These are phyloP conservation scores for Pseudozyma sp. DNA, from an alignment of 1,284 basidiomycete genomes.

Conservation along the genomic window DNA sequence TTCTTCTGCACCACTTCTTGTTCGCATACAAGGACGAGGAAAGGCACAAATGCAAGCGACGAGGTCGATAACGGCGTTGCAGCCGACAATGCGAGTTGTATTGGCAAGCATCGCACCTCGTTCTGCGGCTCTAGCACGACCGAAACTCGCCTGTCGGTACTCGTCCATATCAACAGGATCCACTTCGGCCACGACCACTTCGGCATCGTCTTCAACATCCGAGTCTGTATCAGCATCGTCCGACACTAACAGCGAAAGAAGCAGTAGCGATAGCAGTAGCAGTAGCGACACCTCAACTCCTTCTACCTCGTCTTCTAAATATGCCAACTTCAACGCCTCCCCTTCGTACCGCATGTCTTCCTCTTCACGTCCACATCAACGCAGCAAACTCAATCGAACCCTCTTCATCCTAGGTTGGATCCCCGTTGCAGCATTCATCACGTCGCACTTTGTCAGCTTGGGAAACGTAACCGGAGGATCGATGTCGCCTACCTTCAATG, in stretches of 20 bases:
- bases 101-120: neutral
- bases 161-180: neutral
- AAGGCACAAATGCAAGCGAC: no score
- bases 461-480: conserved; percentile 71
- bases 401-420: conserved; percentile 70
- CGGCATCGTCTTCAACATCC: neutral
- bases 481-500: conserved; percentile 57
- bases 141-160: neutral
- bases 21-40: neutral
- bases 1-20: neutral
- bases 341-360: conserved; percentile 5
- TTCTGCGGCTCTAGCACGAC: neutral
- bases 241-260: neutral
- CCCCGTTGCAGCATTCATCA: conserved; percentile 72
- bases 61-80: no score
- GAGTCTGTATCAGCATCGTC: neutral
- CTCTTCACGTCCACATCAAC: conserved; percentile 1
- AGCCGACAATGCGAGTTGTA: neutral
- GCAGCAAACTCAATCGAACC: conserved; percentile 8
- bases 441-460: conserved; percentile 71
- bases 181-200: conserved; percentile 3
- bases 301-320: neutral
- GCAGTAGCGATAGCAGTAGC: no score
- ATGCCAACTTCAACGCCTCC: conserved; percentile 11
- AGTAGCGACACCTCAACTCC: neutral